Conservation (phyloP, 306 rosid genomes). For the Corylus heterophylla region DNA sequence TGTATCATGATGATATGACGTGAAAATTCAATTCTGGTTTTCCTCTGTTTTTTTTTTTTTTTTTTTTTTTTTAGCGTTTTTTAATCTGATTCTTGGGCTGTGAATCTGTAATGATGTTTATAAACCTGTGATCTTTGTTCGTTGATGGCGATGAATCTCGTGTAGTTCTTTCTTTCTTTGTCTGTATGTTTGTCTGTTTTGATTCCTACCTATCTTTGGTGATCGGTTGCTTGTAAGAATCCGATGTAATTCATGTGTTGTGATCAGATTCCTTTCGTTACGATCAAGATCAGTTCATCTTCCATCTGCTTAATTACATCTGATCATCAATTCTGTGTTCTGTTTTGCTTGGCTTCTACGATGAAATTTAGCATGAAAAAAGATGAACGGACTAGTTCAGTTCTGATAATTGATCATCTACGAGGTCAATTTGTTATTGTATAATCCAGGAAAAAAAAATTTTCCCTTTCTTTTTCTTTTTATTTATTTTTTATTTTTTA, state of each 20-base stretch:
- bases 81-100: neutral
- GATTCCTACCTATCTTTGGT: neutral
- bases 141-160: constrained; percentile 3
- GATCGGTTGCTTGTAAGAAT: neutral
- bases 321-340: neutral
- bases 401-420: neutral
- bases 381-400: no score
- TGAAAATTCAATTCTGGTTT: neutral
- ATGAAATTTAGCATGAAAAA: neutral
- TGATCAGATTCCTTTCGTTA: no score
- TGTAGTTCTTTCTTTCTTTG: neutral
- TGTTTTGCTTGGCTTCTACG: neutral
- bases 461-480: no score
- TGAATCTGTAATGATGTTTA: neutral
- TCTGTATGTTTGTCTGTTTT: neutral
- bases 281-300: neutral
- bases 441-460: neutral
- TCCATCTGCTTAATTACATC: neutral
- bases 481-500: no score
- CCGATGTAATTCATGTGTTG: neutral
- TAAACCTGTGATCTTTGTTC: neutral
- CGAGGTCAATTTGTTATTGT: neutral
- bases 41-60: neutral
- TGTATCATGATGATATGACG: neutral
- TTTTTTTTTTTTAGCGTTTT: neutral